A percentile compares a stretch with the other conserved stretches of the same genome.
Conservation (phyloP, 2,329 filamentous ascomycete species). For the Paramyrothecium sp. region DNA sequence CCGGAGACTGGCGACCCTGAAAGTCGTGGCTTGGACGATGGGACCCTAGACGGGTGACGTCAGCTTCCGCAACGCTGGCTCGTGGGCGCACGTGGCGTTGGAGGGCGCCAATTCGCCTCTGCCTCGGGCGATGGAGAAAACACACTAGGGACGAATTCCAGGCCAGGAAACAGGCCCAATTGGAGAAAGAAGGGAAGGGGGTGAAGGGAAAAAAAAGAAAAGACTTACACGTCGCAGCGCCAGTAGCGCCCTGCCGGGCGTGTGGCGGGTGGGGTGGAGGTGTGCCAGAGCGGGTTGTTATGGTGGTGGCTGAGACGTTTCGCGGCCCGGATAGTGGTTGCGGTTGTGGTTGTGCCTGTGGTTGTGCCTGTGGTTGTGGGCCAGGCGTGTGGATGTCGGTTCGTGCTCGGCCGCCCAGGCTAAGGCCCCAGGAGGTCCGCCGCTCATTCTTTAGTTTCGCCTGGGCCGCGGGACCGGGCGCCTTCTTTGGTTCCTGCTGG, state of each 20-base stretch:
- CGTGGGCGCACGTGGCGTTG: neutral
- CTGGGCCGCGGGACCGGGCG: constrained; percentile 26
- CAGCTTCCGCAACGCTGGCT: neutral
- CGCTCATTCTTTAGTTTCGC: constrained; percentile 35
- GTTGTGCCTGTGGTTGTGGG: too few relatives aligned
- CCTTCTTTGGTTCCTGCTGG: constrained; percentile 32
- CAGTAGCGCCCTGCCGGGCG: neutral
- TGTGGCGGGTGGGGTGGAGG: neutral
- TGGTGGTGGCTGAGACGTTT: neutral
- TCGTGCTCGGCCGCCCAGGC: constrained; percentile 21
- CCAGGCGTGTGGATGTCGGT: neutral
- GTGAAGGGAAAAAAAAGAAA: neutral
- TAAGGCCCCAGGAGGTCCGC: constrained; percentile 44
- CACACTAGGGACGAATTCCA: neutral
- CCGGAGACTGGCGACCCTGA: neutral
- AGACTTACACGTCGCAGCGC: neutral
- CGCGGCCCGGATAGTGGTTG: neutral
- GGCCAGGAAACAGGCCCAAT: too few relatives aligned
- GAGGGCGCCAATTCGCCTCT: neutral
- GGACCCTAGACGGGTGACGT: constrained; percentile 1
- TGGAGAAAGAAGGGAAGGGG: neutral
- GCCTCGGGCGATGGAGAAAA: neutral
- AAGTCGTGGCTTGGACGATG: neutral
- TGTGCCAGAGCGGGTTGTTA: neutral
- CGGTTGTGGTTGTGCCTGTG: neutral